Evolutionary conservation across 331 rosid genomes (phyloP).

Genomic region (Acacia concinna): DNA sequence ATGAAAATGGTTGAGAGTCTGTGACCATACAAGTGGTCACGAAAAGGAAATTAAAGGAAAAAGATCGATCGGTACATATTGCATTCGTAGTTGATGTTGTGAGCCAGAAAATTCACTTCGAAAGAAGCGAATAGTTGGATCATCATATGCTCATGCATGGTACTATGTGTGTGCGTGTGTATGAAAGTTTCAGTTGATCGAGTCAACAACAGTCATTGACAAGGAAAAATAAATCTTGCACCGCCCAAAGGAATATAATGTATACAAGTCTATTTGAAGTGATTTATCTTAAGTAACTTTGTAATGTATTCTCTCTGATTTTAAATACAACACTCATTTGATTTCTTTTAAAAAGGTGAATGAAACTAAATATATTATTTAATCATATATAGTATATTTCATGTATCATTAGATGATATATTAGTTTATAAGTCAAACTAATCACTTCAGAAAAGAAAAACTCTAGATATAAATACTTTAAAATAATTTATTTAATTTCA

Average conservation of each 20-base stretch:
- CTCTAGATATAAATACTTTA: no score
- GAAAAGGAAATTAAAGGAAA: not conserved
- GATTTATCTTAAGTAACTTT: no score
- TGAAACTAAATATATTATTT: no score
- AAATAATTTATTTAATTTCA: no score
- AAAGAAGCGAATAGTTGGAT: not conserved
- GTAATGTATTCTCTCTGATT: no score
- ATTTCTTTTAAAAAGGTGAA: no score
- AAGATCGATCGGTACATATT: not conserved
- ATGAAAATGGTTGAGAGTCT: not conserved
- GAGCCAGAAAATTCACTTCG: not conserved
- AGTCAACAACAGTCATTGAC: not conserved
- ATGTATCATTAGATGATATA: no score
- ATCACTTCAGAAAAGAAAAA: no score
- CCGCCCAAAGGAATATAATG: not conserved
- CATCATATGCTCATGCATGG: not conserved
- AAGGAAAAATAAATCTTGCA: not conserved
- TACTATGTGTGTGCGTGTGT: no score
- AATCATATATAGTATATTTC: no score
- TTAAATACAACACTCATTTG: no score
- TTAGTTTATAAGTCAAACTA: no score
- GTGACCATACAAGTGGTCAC: not conserved
- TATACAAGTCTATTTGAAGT: not conserved
- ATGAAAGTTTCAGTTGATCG: not conserved
- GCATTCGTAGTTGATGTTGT: not conserved